Conservation (phyloP, 257 asterid species). For the Cynanchum wilfordii region DNA sequence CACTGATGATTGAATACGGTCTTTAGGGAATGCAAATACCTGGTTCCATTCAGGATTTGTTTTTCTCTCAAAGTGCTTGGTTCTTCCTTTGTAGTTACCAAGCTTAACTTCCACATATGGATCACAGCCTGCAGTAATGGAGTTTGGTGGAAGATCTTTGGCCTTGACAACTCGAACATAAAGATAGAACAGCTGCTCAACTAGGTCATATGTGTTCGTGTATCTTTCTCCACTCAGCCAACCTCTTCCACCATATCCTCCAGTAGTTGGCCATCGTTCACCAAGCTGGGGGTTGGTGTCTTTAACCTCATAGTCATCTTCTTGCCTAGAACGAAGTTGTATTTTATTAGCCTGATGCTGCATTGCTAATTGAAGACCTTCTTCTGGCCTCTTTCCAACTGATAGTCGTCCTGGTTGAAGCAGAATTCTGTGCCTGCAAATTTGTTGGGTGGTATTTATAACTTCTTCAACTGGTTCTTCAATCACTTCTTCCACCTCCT, state of each 20-base stretch:
- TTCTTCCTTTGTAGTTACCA: slow-evolving; percentile 68
- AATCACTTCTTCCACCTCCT: slow-evolving; percentile 19
- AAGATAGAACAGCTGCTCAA: slow-evolving; percentile 69
- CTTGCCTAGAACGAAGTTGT: slow-evolving; percentile 26
- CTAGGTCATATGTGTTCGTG: slow-evolving; percentile 55
- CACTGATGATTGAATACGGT: slow-evolving; percentile 52
- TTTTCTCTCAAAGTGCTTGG: slow-evolving; percentile 43
- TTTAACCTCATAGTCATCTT: slow-evolving; percentile 56
- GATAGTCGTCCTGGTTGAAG: slow-evolving; percentile 31
- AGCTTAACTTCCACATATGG: slow-evolving; percentile 73
- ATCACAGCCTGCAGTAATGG: slow-evolving; percentile 39
- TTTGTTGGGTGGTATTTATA: slow-evolving; percentile 29
- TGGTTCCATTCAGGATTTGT: slow-evolving; percentile 73
- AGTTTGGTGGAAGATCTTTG: slow-evolving; percentile 45
- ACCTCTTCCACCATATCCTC: slow-evolving; percentile 37
- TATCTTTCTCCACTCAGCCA: slow-evolving; percentile 53
- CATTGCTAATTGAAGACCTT: slow-evolving; percentile 29
- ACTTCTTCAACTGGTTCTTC: slow-evolving; percentile 25
- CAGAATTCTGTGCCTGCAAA: slow-evolving; percentile 33
- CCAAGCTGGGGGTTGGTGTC: slow-evolving; percentile 54
- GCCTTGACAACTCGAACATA: slow-evolving; percentile 71
- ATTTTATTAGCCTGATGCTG: slow-evolving; percentile 29
- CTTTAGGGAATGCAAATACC: slow-evolving; percentile 73
- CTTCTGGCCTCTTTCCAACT: slow-evolving; percentile 31
- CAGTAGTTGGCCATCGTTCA: slow-evolving; percentile 40